These are phyloP conservation scores for Aspergillus hortae DNA, from an alignment of 2,329 filamentous ascomycete genomes.

Conservation along the genomic window DNA sequence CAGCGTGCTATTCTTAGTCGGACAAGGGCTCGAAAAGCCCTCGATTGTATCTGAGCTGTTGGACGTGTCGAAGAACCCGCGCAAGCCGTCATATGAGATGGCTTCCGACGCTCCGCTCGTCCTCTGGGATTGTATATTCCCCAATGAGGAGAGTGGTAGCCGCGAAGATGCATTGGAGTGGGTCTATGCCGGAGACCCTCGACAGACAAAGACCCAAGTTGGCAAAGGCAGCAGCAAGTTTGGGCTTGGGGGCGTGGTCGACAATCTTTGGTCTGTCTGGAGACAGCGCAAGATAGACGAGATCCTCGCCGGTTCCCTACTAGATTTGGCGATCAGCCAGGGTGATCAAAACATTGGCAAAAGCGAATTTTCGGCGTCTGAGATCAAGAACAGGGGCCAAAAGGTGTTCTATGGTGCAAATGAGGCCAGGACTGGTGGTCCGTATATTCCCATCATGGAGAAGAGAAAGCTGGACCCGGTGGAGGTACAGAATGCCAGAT, in stretches of 20 bases:
- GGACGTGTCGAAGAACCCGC: slow-evolving; percentile 66
- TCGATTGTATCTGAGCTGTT: slow-evolving; percentile 70
- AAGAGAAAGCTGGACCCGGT: slow-evolving; percentile 55
- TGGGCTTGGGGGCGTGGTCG: slow-evolving; percentile 63
- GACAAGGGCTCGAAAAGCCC: slow-evolving; percentile 78
- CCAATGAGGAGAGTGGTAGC: slow-evolving; percentile 46
- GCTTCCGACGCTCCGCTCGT: slow-evolving; percentile 86
- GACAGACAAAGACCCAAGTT: slow-evolving; percentile 33
- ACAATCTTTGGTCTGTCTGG: slow-evolving; percentile 80
- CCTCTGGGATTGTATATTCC: slow-evolving; percentile 94
- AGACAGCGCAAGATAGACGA: slow-evolving; percentile 85
- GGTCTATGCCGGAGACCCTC: slow-evolving; percentile 72
- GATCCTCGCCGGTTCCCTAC: slow-evolving; percentile 69
- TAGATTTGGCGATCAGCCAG: slow-evolving; percentile 58
- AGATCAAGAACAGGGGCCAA: slow-evolving; percentile 37
- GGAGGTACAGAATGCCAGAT: slow-evolving; percentile 61
- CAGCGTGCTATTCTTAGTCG: slow-evolving; percentile 86
- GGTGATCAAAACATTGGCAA: slow-evolving; percentile 32
- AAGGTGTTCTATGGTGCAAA: slow-evolving; percentile 60
- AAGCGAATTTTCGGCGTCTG: slow-evolving; percentile 19
- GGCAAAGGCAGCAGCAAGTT: slow-evolving; percentile 57
- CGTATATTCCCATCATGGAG: slow-evolving; percentile 56
- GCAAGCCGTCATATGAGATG: slow-evolving; percentile 85
- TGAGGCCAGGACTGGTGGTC: slow-evolving; percentile 51
- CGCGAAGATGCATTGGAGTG: slow-evolving; percentile 66